Evolutionary conservation across 495 filamentous ascomycete genomes (phyloP), one percentile per base, ranked within the genome.

Genomic region (Hypoxylon intermedium): DNA sequence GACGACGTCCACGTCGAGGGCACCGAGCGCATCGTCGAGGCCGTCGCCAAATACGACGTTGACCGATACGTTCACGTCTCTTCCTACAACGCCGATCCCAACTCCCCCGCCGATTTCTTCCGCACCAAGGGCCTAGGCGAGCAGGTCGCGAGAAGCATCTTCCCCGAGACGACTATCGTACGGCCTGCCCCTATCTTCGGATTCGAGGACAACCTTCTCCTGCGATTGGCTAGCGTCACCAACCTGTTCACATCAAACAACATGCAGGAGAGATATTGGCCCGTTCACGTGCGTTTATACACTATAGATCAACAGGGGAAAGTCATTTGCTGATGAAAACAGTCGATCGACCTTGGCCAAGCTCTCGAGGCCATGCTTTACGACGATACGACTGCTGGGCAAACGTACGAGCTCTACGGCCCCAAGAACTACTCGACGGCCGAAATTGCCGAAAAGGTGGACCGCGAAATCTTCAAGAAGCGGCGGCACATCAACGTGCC

Each of bases 51-150:
- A 76, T 99, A 99, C 75, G 94, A 99, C 67, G 85, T 97, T 58
- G 94, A 99, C 77, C 88, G 94, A 38, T 99, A 88, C 81, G 90
- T 99, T 61, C 94, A 99, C 65, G 89, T 99, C 66, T 98, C 95
- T 31, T 95, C 91, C 31, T 92, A 93, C 81, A 97, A 94, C 70
- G 95, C 92, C 44, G 80, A 91, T 72, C 82, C 83, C 23, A 79
- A 89, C 57, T 97, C 92, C 26, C 77, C 87, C 2, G 93, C 91
- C 24, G 87, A 93, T 68, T 98, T 87, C 83, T 97, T 87, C 71
- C 78, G 87, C 19, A 96, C 93, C 60, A 98, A 98, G 88, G 92
- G 78, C 37, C 84, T 81, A 69, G 91, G 88, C 60, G 94, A 99
- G 77, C 80, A 88, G 68, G 84, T 93, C 15, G 93, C 83, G 34